Conservation (phyloP, 257 asterid genomes). For the Orobanche coerulescens region DNA sequence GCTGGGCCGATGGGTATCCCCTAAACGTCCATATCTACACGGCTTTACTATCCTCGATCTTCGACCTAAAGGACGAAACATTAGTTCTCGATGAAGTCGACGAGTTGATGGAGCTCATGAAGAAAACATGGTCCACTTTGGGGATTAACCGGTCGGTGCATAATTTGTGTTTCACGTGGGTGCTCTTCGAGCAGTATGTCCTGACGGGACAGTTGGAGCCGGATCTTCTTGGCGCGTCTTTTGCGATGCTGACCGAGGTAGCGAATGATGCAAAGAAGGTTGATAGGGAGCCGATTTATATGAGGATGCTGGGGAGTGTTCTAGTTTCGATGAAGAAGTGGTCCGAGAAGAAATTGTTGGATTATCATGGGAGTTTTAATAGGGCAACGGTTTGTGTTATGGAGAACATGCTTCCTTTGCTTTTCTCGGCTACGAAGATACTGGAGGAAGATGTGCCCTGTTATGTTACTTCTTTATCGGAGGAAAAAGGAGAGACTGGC, state of each 20-base stretch:
- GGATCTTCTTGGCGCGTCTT: conserved; percentile 52
- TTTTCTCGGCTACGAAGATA: conserved; percentile 40
- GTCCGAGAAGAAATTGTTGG: conserved; percentile 52
- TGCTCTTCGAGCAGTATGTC: conserved; percentile 54
- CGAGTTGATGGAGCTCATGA: conserved; percentile 60
- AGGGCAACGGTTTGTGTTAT: conserved; percentile 38
- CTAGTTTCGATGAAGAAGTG: conserved; percentile 43
- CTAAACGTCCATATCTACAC: conserved; percentile 52
- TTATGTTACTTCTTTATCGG: conserved; percentile 14
- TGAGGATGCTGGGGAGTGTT: conserved; percentile 36
- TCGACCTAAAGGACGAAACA: conserved; percentile 52
- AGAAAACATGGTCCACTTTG: conserved; percentile 57
- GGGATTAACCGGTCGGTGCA: conserved; percentile 51
- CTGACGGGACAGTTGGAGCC: conserved; percentile 50
- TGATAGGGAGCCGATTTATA: conserved; percentile 37
- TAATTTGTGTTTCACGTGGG: conserved; percentile 57
- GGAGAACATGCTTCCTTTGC: conserved; percentile 56
- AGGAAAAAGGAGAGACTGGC: conserved; percentile 21
- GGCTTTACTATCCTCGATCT: conserved; percentile 35
- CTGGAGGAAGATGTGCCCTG: conserved; percentile 52
- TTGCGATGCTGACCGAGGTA: conserved; percentile 49
- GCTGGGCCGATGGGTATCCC: conserved; percentile 72
- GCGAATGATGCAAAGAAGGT: conserved; percentile 54
- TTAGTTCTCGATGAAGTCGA: conserved; percentile 55
- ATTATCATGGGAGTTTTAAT: conserved; percentile 47